Evolutionary conservation across 306 rosid species (phyloP).

Genomic region (Quercus bicolor): DNA sequence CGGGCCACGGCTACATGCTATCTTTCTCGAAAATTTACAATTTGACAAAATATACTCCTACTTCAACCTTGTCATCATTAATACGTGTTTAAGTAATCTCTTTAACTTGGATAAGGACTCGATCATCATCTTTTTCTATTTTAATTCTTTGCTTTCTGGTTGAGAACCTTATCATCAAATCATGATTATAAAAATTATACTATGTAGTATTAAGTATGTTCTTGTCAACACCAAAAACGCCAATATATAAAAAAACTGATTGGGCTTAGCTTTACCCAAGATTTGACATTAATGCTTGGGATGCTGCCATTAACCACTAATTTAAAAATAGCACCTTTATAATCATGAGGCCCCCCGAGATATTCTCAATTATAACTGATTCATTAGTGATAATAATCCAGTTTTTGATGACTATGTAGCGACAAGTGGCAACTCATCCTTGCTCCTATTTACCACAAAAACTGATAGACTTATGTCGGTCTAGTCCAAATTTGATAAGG

Average conservation of each 20-base stretch:
- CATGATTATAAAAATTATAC: slow-evolving; percentile 11
- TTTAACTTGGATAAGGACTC: slow-evolving; percentile 3
- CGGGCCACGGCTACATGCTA: neutral
- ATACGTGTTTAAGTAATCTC: neutral
- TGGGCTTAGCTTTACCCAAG: neutral
- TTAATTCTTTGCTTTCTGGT: slow-evolving; percentile 13
- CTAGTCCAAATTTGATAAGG: too few species aligned
- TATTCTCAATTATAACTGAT: neutral
- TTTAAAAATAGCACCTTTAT: neutral
- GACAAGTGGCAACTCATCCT: slow-evolving; percentile 4
- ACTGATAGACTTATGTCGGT: too few species aligned
- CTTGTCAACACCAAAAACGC: slow-evolving; percentile 16
- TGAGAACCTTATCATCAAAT: slow-evolving; percentile 14
- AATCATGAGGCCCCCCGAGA: neutral
- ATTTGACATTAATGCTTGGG: slow-evolving; percentile 16
- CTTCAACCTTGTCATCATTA: neutral
- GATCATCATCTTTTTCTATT: slow-evolving; percentile 9
- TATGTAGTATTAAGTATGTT: slow-evolving; percentile 1
- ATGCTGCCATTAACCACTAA: slow-evolving; percentile 14
- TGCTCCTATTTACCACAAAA: neutral
- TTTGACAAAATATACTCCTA: neutral
- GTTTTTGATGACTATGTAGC: neutral
- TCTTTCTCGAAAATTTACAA: neutral
- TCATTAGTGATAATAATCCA: neutral
- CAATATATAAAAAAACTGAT: neutral